These are phyloP conservation scores for Drosera spatulata DNA, from an alignment of 179 eudicot species.

Conservation along the genomic window DNA sequence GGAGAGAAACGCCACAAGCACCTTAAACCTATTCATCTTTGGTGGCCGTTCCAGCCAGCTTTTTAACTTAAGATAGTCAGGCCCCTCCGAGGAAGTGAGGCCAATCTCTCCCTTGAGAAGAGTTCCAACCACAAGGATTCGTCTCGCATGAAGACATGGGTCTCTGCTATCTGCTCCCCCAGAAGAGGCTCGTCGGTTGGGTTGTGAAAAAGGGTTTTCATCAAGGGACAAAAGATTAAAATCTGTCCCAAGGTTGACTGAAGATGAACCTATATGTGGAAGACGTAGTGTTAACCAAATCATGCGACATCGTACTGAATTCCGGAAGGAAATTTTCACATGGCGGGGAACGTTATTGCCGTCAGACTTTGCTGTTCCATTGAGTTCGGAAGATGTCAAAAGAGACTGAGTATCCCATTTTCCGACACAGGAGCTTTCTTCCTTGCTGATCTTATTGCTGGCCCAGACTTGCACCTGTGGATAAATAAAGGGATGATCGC, in stretches of 20 bases:
- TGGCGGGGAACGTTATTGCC: conserved; percentile 46
- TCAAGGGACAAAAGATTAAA: conserved; percentile 69
- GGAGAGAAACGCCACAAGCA: conserved; percentile 14
- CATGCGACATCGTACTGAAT: conserved; percentile 76
- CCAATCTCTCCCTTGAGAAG: conserved; percentile 39
- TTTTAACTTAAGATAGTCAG: conserved; percentile 56
- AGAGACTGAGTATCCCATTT: conserved; percentile 81
- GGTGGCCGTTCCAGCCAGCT: conserved; percentile 80
- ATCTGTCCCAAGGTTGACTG: conserved; percentile 54
- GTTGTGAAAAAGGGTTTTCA: conserved; percentile 71
- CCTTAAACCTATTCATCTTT: conserved; percentile 84
- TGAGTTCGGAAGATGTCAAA: conserved; percentile 55
- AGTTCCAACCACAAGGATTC: conserved; percentile 64
- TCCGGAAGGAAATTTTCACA: conserved; percentile 58
- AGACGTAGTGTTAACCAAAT: conserved; percentile 74
- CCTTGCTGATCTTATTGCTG: conserved; percentile 76
- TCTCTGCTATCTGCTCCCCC: conserved; percentile 58
- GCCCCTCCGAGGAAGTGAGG: conserved; percentile 34
- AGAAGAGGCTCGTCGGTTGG: conserved; percentile 63
- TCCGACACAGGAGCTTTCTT: conserved; percentile 77
- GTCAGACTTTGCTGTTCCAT: conserved; percentile 56
- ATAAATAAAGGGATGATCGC: no score
- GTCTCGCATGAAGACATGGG: conserved; percentile 80
- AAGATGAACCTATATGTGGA: conserved; percentile 65
- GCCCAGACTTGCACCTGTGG: conserved; percentile 96